phyloP scores from a whole-genome alignment of 73 alveolate species.

The Urostyla sp. region DNA sequence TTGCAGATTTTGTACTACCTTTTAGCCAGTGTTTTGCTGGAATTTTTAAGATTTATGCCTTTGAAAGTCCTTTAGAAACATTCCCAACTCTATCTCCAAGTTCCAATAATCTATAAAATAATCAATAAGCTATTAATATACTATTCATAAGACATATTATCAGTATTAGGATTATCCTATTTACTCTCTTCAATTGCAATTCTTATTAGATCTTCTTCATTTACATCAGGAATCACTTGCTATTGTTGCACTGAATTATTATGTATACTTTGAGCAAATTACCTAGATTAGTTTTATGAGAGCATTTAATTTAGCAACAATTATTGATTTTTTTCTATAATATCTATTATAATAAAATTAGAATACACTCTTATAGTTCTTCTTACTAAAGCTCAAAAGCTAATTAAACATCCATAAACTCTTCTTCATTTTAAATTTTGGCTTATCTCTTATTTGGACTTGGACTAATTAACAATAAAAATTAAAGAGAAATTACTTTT shows the following conservation, averaged over 20 bases:
- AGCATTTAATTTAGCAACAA: not conserved
- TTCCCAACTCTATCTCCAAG: constrained; percentile 80
- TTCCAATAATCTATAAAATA: too few relatives aligned
- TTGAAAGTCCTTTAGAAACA: constrained; percentile 75
- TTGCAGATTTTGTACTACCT: not conserved
- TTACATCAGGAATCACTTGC: not conserved
- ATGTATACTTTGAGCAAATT: not conserved
- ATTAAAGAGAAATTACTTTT: too few relatives aligned
- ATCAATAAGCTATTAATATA: too few relatives aligned
- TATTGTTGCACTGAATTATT: not conserved
- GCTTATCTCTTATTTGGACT: not conserved
- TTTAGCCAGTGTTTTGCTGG: constrained; percentile 15
- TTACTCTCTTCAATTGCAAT: constrained; percentile 25
- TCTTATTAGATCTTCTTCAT: constrained; percentile 16
- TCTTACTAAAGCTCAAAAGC: constrained; percentile 10
- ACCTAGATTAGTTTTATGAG: not conserved
- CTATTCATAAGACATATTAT: constrained; percentile 79
- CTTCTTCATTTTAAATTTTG: constrained; percentile 19
- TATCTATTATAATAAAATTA: not conserved
- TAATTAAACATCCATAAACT: not conserved
- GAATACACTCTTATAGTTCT: not conserved
- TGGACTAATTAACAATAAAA: too few relatives aligned
- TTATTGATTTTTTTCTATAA: not conserved
- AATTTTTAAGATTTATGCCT: constrained; percentile 59
- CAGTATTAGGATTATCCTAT: constrained; percentile 25